Evolutionary conservation across 495 filamentous ascomycete species (phyloP), one percentile per base, ranked within the genome.

Genomic region (Penicillium soppii): DNA sequence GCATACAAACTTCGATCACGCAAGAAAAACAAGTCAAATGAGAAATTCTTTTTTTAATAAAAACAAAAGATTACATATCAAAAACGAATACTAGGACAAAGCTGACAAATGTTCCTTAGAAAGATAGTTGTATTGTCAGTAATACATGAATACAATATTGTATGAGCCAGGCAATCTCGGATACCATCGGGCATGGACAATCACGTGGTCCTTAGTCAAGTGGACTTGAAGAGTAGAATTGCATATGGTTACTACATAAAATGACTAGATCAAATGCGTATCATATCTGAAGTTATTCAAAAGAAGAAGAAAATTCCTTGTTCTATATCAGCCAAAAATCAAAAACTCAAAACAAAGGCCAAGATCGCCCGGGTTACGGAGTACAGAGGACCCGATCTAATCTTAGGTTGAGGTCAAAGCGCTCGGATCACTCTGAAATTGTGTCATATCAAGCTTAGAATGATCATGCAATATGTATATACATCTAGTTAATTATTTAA

Each of bases 181-280:
- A 64, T 62, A 62, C 38, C 49, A 42, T 53, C 61, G 61, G 57
- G 53, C 26, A 52, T 45, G 57, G 47, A 25, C 16, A 27, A 30
- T 32, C 13, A 32, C 16, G 20, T 21, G 20, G 22, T 26, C 19
- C 33, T 30, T 42, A n/a, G n/a, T n/a, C n/a, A n/a, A n/a, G n/a
- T n/a, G n/a, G n/a, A n/a, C n/a, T n/a, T n/a, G n/a, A n/a, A n/a
- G n/a, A n/a, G n/a, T n/a, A n/a, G n/a, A n/a, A n/a, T n/a, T n/a
- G n/a, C n/a, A n/a, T n/a, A n/a, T n/a, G n/a, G n/a, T n/a, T n/a
- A 47, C 20, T 17, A 47, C 8, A 17, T 22, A 16, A 35, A 32
- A 7, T 5, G 9, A 27, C 4, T 27, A 9, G 25, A 27, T 4
- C 9, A 5, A 27, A 27, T 27, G 25, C 5, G 9, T 9, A 27